Percentiles rank a stretch among this genome's conserved stretches.
Conservation (phyloP, 2,329 filamentous ascomycete genomes). For the Fusarium nanum region DNA sequence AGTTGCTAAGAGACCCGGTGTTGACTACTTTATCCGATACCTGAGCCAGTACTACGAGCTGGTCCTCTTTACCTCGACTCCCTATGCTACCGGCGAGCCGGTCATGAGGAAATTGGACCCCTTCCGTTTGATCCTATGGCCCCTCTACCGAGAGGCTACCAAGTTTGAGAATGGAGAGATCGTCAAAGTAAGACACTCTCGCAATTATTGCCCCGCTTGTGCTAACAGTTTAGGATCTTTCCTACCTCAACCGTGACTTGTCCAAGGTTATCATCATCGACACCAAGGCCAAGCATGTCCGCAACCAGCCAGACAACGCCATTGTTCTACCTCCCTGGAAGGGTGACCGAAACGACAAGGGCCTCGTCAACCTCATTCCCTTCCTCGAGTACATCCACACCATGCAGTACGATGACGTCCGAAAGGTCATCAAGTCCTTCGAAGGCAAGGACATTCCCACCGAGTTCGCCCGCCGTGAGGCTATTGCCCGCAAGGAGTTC, state of each 20-base stretch:
- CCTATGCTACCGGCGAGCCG: constrained; percentile 85
- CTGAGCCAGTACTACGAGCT: constrained; percentile 98
- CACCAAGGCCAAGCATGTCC: constrained; percentile 83
- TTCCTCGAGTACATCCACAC: constrained; percentile 98
- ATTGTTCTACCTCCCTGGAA: constrained; percentile 92
- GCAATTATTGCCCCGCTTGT: not conserved
- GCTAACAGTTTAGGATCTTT: constrained; percentile 76
- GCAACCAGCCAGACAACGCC: constrained; percentile 94
- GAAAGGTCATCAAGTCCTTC: constrained; percentile 87
- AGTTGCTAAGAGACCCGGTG: constrained; percentile 90
- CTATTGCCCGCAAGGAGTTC: constrained; percentile 85
- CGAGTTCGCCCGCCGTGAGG: constrained; percentile 91
- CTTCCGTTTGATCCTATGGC: constrained; percentile 95
- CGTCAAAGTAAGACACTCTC: constrained; percentile 77
- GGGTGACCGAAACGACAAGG: constrained; percentile 83
- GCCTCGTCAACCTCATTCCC: constrained; percentile 88
- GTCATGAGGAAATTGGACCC: constrained; percentile 94
- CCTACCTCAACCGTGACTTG: constrained; percentile 94
- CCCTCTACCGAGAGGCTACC: constrained; percentile 94
- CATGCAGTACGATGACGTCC: constrained; percentile 90
- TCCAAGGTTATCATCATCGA: constrained; percentile 97
- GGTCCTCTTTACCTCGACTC: constrained; percentile 92
- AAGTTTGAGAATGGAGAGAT: constrained; percentile 96
- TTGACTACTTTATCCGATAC: constrained; percentile 98
- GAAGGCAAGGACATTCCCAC: constrained; percentile 88